Percentiles rank a stretch among this genome's conserved stretches.
phyloP scores from a whole-genome alignment of 163 green algal species.

The Scenedesmus sp. region DNA sequence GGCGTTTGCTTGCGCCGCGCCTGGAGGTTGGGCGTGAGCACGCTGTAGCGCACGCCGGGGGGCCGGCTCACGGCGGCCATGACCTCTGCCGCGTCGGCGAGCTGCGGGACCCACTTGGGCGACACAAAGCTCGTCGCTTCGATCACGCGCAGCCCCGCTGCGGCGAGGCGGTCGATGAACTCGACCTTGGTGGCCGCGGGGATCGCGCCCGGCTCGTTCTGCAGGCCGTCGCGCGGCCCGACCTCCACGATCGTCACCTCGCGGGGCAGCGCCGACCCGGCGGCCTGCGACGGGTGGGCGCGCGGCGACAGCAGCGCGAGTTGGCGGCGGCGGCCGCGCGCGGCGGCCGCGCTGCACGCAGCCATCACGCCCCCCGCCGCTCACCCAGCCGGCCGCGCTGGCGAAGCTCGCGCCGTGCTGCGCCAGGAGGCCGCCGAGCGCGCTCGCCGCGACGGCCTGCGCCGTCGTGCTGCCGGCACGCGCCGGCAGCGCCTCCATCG shows the following conservation, averaged over 20 bases:
- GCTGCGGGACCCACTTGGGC: constrained; percentile 89
- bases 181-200: constrained; percentile 71
- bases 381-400: too few species aligned
- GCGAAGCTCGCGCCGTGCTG: too few species aligned
- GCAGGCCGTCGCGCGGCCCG: constrained; percentile 87
- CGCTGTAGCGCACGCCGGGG: constrained; percentile 75
- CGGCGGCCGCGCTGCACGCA: too few species aligned
- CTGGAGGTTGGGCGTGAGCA: constrained; percentile 91
- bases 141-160: constrained; percentile 45
- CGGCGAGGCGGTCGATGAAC: constrained; percentile 37
- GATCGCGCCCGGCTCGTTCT: constrained; percentile 82
- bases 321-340: too few species aligned
- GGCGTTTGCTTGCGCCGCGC: too few species aligned
- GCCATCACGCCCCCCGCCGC: too few species aligned
- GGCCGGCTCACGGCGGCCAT: constrained; percentile 64
- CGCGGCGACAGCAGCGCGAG: too few species aligned
- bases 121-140: constrained; percentile 93
- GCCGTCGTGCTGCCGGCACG: too few species aligned
- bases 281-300: too few species aligned
- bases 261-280: constrained; percentile 46
- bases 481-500: too few species aligned
- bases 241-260: constrained; percentile 78
- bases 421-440: too few species aligned
- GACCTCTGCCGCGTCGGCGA: constrained; percentile 86
- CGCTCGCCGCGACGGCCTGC: too few species aligned